Conservation (phyloP, 2,329 filamentous ascomycete genomes). For the Paraphoma sp. region DNA sequence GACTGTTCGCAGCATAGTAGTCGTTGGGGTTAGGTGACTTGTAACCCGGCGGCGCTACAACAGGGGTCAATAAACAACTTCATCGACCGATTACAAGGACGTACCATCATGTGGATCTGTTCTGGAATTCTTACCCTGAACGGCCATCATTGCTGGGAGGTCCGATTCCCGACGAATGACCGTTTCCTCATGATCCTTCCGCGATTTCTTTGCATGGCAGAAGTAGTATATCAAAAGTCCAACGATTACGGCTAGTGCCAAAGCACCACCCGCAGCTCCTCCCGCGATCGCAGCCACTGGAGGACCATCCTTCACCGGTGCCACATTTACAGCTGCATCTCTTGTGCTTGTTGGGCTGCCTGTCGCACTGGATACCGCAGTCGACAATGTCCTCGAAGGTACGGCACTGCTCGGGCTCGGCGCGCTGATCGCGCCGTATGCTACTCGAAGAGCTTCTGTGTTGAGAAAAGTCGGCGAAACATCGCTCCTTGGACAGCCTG, state of each 20-base stretch:
- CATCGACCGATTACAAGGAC: neutral
- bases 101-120: constrained; percentile 2
- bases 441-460: constrained; percentile 13
- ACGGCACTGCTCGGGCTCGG: neutral
- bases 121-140: neutral
- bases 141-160: constrained; percentile 4
- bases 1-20: constrained; percentile 2
- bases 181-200: constrained; percentile 7
- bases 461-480: constrained; percentile 30
- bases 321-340: neutral
- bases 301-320: constrained; percentile 1
- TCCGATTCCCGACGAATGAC: constrained; percentile 7
- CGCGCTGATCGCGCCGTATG: constrained; percentile 20
- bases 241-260: constrained; percentile 19
- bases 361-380: neutral
- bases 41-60: constrained; percentile 9
- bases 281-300: constrained; percentile 32
- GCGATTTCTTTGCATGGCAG: constrained; percentile 16
- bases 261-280: constrained; percentile 27
- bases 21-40: constrained; percentile 4
- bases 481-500: constrained; percentile 31
- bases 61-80: neutral
- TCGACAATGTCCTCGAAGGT: constrained; percentile 3
- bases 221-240: constrained; percentile 24
- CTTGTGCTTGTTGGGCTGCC: neutral